These are phyloP conservation scores for Papiliotrema flavescens DNA, from an alignment of 1,284 basidiomycete genomes.

Conservation along the genomic window DNA sequence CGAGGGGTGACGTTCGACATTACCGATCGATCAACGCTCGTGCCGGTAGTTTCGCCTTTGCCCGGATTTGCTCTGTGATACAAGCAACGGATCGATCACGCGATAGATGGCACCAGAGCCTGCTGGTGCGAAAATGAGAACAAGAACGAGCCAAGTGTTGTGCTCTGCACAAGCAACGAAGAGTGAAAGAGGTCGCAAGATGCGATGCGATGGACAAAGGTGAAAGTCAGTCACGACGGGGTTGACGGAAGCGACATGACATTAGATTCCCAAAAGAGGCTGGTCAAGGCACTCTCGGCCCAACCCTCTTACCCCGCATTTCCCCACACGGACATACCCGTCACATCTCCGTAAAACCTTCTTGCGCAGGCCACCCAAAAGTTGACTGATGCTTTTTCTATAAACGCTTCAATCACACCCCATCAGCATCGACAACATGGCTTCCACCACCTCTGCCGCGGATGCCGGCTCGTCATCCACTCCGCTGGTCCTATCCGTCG, in stretches of 20 bases:
- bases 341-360: neutral
- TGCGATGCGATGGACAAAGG: neutral
- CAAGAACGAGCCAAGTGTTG: neutral
- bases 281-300: neutral
- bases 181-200: neutral
- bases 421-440: neutral
- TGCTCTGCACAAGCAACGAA: constrained; percentile 4
- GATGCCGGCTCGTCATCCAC: neutral
- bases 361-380: neutral
- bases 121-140: neutral
- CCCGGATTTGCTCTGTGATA: neutral
- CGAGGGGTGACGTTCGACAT: constrained; percentile 24
- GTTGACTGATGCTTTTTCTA: neutral
- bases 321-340: neutral
- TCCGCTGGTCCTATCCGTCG: constrained; percentile 13
- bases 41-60: constrained; percentile 1
- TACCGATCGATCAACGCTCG: constrained; percentile 1
- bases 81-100: neutral
- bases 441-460: constrained; percentile 2
- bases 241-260: neutral
- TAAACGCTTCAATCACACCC: neutral
- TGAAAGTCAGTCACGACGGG: neutral
- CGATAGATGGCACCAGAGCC: neutral
- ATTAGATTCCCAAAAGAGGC: neutral
- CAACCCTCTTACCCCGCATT: neutral